Base-by-base conservation (phyloP, 176 grass and related monocot species). In the Eleusine indica region DNA sequence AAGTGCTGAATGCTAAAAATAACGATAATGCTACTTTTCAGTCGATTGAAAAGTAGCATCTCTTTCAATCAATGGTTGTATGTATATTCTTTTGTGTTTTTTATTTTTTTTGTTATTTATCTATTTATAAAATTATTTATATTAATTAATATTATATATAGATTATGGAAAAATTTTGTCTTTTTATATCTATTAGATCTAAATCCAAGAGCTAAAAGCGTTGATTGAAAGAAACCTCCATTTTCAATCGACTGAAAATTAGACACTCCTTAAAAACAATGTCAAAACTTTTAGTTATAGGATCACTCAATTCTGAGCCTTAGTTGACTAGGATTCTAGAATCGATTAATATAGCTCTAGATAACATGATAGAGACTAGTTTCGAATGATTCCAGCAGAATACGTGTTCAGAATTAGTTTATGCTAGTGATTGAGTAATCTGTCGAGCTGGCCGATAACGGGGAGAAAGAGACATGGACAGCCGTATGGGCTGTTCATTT, bases 401-500 rank as follows among this genome's bases (percentile, higher is more conserved):
- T 43, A 18, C 66, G 28, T 58, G 41, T 70, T 70, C 51, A 58
- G 66, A 40, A 57, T 22, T 30, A 28, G 66, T 70, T 42, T 42
- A 29, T 51, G 53, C 6, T 58, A 11, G 12, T 40, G 10, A 70
- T 8, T 7, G 25, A 83, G 76, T 85, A 43, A 68, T 84, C 44
- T 49, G 10, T 74, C 8, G 42, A 30, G 54, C 14, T 49, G 5
- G 18, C 28, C 25, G 82, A 71, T 30, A 22, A 70, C 18, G 9
- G 49, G 12, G 29, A 76, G 66, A 66, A 37, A 66, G 38, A 22
- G 82, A 70, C 63, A 76, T 66, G 54, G 66, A 71, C 83, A 71
- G 71, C 37, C 6, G 46, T 71, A 6, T 47, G 78, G 63, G 65
- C 64, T 85, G 82, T 42, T 43, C 15, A 67, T 51, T 9, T 57